Evolutionary conservation across 176 grass and related monocot genomes (phyloP), one percentile per base, ranked within the genome.

Genomic region (Oryza coarctata): DNA sequence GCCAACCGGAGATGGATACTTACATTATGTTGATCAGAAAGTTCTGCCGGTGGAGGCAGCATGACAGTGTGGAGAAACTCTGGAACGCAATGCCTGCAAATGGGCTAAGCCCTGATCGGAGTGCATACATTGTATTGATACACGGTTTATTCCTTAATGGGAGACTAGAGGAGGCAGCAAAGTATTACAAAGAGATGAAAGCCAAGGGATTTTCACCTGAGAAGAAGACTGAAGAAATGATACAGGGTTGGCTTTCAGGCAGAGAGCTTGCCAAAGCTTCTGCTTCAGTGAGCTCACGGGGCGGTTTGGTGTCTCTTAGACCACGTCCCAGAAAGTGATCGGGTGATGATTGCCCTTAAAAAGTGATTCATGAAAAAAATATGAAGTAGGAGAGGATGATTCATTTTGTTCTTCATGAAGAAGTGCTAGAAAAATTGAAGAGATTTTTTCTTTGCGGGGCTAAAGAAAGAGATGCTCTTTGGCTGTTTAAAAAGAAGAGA

Each of bases 1-100:
- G 90, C 20, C 32, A 70, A 6, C 87, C 87, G 2, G 80, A 73
- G 62, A 93, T 93, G n/a, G 93, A 93, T 23, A 90, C 87, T 35
- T 93, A 91, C 67, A 88, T 95, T 73, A 95, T 94, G 93, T 70
- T 99, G 33, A 95, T 93, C 65, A 91, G 91, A 60, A 95, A 95
- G 63, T 85, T 99, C 68, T 93, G 86, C 47, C 66, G 87, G 50
- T 95, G 91, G 93, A 88, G 65, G 88, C 88, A 99, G 32, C 57
- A 85, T 45, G 93, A 92, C 17, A 85, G 93, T 7, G 89, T 93
- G 43, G 80, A 88, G 12, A 90, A 83, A 86, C 69, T 91, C 52
- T 98, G 96, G 96, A 87, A 72, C 12, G 84, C 90, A 64, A 95
- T 98, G 85, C 88, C 80, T 31, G 63, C 88, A 29, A 91, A 90